Evolutionary conservation across 192 early-diverging fungal species (phyloP).

Genomic region (Linnemannia hyalina): DNA sequence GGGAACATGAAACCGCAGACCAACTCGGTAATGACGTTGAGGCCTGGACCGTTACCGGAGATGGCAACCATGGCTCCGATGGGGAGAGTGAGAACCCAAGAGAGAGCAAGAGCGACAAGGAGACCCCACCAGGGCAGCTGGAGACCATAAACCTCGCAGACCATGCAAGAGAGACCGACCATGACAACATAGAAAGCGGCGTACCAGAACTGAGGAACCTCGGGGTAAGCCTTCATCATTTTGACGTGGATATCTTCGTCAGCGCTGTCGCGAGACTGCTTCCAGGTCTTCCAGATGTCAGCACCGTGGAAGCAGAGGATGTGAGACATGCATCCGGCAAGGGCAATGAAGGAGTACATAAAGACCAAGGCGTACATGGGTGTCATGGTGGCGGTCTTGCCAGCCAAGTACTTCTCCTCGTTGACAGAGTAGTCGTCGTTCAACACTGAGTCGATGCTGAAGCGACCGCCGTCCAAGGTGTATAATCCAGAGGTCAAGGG

Average conservation of each 20-base stretch:
- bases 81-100: slow-evolving; percentile 60
- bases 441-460: neutral
- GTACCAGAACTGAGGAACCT: slow-evolving; percentile 69
- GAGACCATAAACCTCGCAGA: slow-evolving; percentile 34
- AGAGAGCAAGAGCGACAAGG: slow-evolving; percentile 52
- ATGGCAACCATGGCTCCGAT: slow-evolving; percentile 68
- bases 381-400: slow-evolving; percentile 61
- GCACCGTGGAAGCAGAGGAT: slow-evolving; percentile 70
- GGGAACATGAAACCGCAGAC: slow-evolving; percentile 70
- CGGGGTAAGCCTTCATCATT: slow-evolving; percentile 57
- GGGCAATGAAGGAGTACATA: slow-evolving; percentile 65
- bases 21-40: slow-evolving; percentile 71
- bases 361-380: slow-evolving; percentile 59
- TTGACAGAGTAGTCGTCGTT: slow-evolving; percentile 44
- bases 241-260: slow-evolving; percentile 54
- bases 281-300: slow-evolving; percentile 63
- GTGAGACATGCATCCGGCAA: slow-evolving; percentile 63
- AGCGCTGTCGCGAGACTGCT: neutral
- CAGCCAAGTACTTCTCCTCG: slow-evolving; percentile 56
- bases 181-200: slow-evolving; percentile 50
- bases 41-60: slow-evolving; percentile 57
- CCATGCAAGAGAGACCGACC: slow-evolving; percentile 49
- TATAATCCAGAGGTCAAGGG: slow-evolving; percentile 31
- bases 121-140: slow-evolving; percentile 65
- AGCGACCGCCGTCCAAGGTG: slow-evolving; percentile 5